Evolutionary conservation across 2,329 filamentous ascomycete genomes (phyloP).

Genomic region (Teratosphaeria epicoccoides): DNA sequence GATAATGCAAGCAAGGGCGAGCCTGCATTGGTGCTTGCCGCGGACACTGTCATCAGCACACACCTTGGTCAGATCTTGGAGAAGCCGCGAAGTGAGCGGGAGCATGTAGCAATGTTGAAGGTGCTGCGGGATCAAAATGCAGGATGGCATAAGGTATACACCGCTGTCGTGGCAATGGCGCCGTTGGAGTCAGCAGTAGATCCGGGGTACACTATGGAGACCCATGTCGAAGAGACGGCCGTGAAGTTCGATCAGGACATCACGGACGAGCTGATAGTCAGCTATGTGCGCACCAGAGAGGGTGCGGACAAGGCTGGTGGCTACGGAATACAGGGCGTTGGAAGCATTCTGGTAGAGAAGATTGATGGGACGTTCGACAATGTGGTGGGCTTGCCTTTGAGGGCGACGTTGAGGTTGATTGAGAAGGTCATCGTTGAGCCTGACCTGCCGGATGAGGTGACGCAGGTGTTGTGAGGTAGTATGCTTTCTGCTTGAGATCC

Average conservation of each 20-base stretch:
- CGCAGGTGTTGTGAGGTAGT: slow-evolving; percentile 10
- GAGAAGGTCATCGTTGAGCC: slow-evolving; percentile 70
- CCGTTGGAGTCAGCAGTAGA: slow-evolving; percentile 69
- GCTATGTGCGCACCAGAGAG: slow-evolving; percentile 74
- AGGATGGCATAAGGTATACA: slow-evolving; percentile 68
- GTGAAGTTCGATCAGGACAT: slow-evolving; percentile 69
- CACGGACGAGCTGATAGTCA: slow-evolving; percentile 72
- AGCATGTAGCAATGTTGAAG: slow-evolving; percentile 77
- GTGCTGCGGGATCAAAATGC: slow-evolving; percentile 59
- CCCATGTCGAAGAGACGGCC: slow-evolving; percentile 76
- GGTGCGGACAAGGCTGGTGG: slow-evolving; percentile 94
- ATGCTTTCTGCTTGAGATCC: not conserved
- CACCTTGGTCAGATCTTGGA: slow-evolving; percentile 70
- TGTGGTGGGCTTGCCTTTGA: slow-evolving; percentile 79
- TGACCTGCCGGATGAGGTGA: slow-evolving; percentile 51
- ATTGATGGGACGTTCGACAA: slow-evolving; percentile 90
- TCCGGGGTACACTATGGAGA: slow-evolving; percentile 76
- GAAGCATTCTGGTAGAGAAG: slow-evolving; percentile 73
- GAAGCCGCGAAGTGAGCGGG: slow-evolving; percentile 72
- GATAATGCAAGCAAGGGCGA: slow-evolving; percentile 50
- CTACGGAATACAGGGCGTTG: slow-evolving; percentile 86
- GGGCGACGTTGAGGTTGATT: slow-evolving; percentile 66
- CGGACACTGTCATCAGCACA: slow-evolving; percentile 81
- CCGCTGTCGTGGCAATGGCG: slow-evolving; percentile 71
- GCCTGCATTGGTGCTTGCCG: slow-evolving; percentile 74